Conservation (phyloP, 257 asterid genomes). For the Nicotiana knightiana region DNA sequence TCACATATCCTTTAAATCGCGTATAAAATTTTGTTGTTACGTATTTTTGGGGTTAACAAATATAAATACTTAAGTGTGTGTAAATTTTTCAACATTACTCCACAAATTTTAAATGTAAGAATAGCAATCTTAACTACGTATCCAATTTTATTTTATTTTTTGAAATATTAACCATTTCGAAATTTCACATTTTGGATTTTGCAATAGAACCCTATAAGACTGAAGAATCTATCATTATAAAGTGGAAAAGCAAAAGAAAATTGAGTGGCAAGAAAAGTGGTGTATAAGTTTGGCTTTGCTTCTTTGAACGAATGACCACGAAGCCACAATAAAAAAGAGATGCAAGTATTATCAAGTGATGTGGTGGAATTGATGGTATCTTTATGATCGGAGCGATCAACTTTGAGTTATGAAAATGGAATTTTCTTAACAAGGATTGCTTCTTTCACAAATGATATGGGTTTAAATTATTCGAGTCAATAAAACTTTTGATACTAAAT, state of each 20-base stretch:
- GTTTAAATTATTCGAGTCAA: no score
- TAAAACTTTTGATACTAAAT: no score
- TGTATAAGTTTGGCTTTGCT: neutral
- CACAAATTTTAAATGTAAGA: neutral
- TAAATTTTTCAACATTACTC: no score
- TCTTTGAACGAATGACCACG: neutral
- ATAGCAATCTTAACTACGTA: neutral
- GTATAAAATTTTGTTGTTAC: no score
- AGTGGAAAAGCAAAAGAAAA: neutral
- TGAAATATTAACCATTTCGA: neutral
- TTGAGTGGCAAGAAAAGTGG: neutral
- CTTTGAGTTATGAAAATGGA: no score
- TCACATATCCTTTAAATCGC: no score
- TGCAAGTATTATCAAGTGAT: neutral
- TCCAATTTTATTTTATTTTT: neutral
- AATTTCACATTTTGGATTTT: neutral
- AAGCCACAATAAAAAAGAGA: neutral
- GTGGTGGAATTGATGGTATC: no score
- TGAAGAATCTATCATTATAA: neutral
- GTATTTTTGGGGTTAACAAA: no score
- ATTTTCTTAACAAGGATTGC: no score
- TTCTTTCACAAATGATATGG: no score
- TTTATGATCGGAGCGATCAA: no score
- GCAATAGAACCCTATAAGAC: neutral
- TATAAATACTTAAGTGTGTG: no score